Conservation (phyloP, 352 stramenopile genomes). For the Pythium scleroteichum region DNA sequence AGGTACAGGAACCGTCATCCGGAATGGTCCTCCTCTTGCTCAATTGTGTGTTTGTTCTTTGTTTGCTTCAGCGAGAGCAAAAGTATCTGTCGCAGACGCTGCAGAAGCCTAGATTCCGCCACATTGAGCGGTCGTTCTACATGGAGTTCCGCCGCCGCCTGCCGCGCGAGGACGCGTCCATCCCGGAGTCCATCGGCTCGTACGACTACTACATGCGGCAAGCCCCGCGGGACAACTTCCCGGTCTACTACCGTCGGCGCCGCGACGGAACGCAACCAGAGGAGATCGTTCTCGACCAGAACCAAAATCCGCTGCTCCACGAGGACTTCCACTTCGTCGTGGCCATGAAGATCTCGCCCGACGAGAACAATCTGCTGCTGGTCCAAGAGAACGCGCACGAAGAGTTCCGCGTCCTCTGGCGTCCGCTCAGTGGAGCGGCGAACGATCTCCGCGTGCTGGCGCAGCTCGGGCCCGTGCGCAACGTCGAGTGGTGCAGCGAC, state of each 20-base stretch:
- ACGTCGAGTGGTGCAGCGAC: conserved; percentile 63
- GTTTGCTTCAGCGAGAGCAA: conserved; percentile 56
- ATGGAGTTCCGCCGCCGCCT: conserved; percentile 65
- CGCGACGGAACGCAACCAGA: conserved; percentile 25
- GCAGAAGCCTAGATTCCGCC: conserved; percentile 53
- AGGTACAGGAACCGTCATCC: conserved; percentile 34
- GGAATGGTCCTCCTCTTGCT: background rate
- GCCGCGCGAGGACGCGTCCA: conserved; percentile 58
- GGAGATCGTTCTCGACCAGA: conserved; percentile 79
- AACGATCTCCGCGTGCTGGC: conserved; percentile 36
- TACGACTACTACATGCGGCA: conserved; percentile 81
- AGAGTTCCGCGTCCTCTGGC: conserved; percentile 49
- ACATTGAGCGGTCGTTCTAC: conserved; percentile 63
- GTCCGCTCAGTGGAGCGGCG: conserved; percentile 8
- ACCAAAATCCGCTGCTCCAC: conserved; percentile 52
- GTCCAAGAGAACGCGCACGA: conserved; percentile 75
- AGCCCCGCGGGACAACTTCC: conserved; percentile 64
- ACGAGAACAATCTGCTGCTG: conserved; percentile 61
- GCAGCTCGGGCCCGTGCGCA: conserved; percentile 52
- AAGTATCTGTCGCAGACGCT: conserved; percentile 54
- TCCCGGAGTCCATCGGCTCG: conserved; percentile 74
- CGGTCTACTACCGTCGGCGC: conserved; percentile 73
- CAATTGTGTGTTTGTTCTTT: background rate
- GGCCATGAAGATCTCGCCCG: conserved; percentile 74
- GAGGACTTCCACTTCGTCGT: conserved; percentile 70